Evolutionary conservation across 2,329 filamentous ascomycete species (phyloP), one percentile per base, ranked within the genome.

Genomic region (Aspergillus hiratsukae): DNA sequence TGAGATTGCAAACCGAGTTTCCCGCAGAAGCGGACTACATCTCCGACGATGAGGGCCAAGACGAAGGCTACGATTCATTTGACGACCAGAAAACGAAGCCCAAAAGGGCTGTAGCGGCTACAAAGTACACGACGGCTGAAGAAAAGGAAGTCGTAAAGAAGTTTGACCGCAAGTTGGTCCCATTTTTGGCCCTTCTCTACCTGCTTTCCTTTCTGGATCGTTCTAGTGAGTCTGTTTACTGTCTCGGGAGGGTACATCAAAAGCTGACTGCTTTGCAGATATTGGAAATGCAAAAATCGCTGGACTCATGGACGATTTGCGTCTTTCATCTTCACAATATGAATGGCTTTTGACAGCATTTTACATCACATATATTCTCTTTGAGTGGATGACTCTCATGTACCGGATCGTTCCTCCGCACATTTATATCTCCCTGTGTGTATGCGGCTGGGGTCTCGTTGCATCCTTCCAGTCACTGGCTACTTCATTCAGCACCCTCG

Each of bases 151-250:
- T 95, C 8, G 80, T 91, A 55, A 80, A 79, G 67, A 91, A 89
- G 75, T 85, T 96, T 63, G 91, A 96, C 71, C 80, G 84, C 55
- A 84, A 82, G 61, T 80, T 97, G 53, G 90, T 96, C 5, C 71
- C 89, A 1, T 95, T 96, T 69, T 81, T 96, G 61, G 88, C 90
- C 10, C 71, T 93, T 57, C 80, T 96, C 11, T 97, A 94, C 70
- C 83, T 95, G 79, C 78, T 96, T 59, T 88, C 87, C 60, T 96
- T 96, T 69, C 75, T 96, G 62, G 91, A 96, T 72, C 82, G 91
- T 62, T 92, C 89, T 19, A 96, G 90, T 91, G 78, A 60, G 81
- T 76, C 56, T 25, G 55, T 23, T 48, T 14, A 28, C 49, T 49
- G 27, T 21, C 37, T 8, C 49, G 5, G 25, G 27, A 21, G 23